Conservation (phyloP, 2,329 filamentous ascomycete genomes). For the Nothophaeocryptopus gaeumannii region DNA sequence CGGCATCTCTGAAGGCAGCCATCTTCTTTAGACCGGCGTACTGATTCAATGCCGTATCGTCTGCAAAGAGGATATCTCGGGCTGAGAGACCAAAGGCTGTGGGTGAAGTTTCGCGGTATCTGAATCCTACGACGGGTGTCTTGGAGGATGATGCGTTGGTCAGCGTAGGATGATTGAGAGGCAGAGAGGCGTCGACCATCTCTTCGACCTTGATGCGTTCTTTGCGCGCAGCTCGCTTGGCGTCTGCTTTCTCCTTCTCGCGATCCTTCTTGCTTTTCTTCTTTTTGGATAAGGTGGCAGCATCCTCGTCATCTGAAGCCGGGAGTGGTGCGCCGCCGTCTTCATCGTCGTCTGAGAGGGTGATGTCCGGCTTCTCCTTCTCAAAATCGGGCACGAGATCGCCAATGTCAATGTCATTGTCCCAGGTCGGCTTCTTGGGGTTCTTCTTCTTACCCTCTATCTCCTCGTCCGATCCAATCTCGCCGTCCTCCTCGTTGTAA, state of each 20-base stretch:
- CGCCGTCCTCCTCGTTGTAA: constrained; percentile 65
- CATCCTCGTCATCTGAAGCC: constrained; percentile 40
- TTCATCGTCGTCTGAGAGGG: constrained; percentile 53
- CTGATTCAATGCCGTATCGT: constrained; percentile 80
- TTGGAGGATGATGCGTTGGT: constrained; percentile 42
- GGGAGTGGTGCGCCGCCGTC: constrained; percentile 32
- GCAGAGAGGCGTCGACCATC: constrained; percentile 77
- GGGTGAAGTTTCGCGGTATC: constrained; percentile 91
- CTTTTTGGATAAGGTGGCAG: constrained; percentile 40
- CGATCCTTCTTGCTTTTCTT: constrained; percentile 42
- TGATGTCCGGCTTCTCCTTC: constrained; percentile 56
- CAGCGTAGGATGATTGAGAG: constrained; percentile 65
- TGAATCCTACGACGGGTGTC: constrained; percentile 61
- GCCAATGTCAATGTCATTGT: constrained; percentile 96
- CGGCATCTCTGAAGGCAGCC: constrained; percentile 78
- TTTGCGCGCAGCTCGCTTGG: constrained; percentile 71
- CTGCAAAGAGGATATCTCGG: constrained; percentile 86
- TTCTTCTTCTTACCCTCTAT: constrained; percentile 48
- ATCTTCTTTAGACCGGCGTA: constrained; percentile 95
- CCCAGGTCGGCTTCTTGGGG: constrained; percentile 83
- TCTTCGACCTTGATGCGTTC: constrained; percentile 82
- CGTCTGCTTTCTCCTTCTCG: constrained; percentile 47
- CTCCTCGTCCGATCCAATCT: constrained; percentile 42
- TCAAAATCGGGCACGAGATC: constrained; percentile 86
- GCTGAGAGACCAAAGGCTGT: constrained; percentile 85